These are phyloP conservation scores for Flaveria bidentis DNA, from an alignment of 129 eudicot genomes.

Conservation along the genomic window DNA sequence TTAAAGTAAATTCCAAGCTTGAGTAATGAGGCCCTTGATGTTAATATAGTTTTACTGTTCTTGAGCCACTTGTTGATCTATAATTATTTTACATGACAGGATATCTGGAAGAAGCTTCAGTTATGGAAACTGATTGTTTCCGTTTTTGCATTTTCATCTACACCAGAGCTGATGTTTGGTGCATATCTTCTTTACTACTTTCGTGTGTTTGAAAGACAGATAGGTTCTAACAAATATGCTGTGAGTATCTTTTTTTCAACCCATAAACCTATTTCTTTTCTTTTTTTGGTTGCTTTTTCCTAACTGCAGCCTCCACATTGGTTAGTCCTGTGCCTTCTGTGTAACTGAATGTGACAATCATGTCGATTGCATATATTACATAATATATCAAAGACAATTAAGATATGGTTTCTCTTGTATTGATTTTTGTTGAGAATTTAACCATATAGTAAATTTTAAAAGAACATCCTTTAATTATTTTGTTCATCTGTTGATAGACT, in stretches of 20 bases:
- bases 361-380: neutral
- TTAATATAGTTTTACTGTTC: neutral
- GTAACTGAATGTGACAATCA: neutral
- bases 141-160: constrained; percentile 78
- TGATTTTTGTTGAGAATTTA: neutral
- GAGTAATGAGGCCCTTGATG: neutral
- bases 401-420: neutral
- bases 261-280: constrained; percentile 9
- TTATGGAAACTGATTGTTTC: constrained; percentile 89
- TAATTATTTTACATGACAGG: constrained; percentile 49
- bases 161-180: constrained; percentile 95
- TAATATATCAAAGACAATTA: constrained; percentile 2
- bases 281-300: constrained; percentile 7
- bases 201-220: constrained; percentile 97
- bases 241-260: constrained; percentile 49
- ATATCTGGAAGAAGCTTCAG: constrained; percentile 79
- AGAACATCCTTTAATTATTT: neutral
- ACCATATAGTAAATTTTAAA: neutral
- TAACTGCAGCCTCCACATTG: neutral
- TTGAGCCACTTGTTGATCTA: constrained; percentile 25
- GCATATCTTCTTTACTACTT: constrained; percentile 86
- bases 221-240: constrained; percentile 87
- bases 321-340: constrained; percentile 14
- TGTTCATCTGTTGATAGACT: neutral
- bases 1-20: neutral